A percentile compares a stretch with the other conserved stretches of the same genome.
phyloP scores from a whole-genome alignment of 345 rosid species.

The Lumnitzera racemosa region DNA sequence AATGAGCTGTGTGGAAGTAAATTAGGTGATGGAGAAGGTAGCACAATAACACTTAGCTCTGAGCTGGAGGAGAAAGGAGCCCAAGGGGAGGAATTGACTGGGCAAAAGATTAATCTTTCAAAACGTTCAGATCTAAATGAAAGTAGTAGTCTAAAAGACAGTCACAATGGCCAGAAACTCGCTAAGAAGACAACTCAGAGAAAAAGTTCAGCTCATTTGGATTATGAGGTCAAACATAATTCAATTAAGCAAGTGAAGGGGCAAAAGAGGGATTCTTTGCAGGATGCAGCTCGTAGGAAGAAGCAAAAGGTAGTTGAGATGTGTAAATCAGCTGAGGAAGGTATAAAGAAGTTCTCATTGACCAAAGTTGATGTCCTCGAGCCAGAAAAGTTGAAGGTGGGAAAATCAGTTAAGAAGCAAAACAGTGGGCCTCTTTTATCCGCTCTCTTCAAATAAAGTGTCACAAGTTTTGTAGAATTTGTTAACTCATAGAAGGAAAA shows the following conservation, averaged over 20 bases:
- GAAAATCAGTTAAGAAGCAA: conserved; percentile 10
- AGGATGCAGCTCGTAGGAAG: conserved; percentile 5
- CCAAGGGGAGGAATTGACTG: no score
- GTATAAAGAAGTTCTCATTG: not conserved
- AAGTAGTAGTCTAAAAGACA: no score
- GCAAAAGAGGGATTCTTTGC: conserved; percentile 7
- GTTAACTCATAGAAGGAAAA: not conserved
- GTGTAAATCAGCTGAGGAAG: conserved; percentile 2
- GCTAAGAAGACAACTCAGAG: no score
- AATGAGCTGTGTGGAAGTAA: conserved; percentile 3
- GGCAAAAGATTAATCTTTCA: no score
- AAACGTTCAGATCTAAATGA: no score
- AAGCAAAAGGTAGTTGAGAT: conserved; percentile 2
- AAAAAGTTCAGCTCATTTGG: no score
- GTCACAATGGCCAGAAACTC: no score
- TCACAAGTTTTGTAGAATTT: conserved; percentile 2
- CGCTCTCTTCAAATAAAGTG: conserved; percentile 1
- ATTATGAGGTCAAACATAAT: not conserved
- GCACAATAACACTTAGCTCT: not conserved
- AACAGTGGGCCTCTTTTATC: conserved; percentile 15
- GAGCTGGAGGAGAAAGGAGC: not conserved
- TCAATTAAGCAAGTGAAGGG: conserved; percentile 9
- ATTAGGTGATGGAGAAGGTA: not conserved
- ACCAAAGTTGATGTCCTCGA: not conserved
- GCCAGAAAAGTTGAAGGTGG: conserved; percentile 15